These are phyloP conservation scores for Nakazawaea ernobii DNA, from an alignment of 805 yeast species.

Conservation along the genomic window DNA sequence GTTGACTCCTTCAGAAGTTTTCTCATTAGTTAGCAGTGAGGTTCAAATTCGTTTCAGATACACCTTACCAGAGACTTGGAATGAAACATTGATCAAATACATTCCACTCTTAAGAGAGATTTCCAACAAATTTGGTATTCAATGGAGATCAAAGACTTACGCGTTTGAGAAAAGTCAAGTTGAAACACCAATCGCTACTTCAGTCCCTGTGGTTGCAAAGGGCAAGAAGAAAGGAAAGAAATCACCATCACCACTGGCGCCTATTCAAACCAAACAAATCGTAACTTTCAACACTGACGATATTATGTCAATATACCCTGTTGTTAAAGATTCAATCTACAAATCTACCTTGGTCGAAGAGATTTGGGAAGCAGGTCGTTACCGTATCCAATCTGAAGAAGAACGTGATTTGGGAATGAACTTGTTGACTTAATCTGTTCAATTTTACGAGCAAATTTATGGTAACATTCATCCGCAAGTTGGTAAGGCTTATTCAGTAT, in stretches of 20 bases:
- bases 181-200: slow-evolving; percentile 25
- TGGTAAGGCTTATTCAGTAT: slow-evolving; percentile 58
- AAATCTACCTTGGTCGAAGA: slow-evolving; percentile 69
- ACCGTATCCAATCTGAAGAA: slow-evolving; percentile 29
- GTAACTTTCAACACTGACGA: slow-evolving; percentile 56
- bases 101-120: slow-evolving; percentile 57
- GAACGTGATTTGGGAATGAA: slow-evolving; percentile 55
- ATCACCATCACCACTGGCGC: slow-evolving; percentile 10
- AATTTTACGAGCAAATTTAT: slow-evolving; percentile 75
- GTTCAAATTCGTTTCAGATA: slow-evolving; percentile 62
- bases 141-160: slow-evolving; percentile 58
- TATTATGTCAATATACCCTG: slow-evolving; percentile 64
- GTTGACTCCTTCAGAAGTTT: slow-evolving; percentile 41
- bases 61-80: slow-evolving; percentile 46
- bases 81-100: slow-evolving; percentile 25
- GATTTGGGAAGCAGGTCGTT: slow-evolving; percentile 60
- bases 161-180: slow-evolving; percentile 39
- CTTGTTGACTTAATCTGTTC: slow-evolving; percentile 62
- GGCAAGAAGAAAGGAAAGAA: slow-evolving; percentile 26
- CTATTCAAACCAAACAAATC: slow-evolving; percentile 17
- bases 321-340: slow-evolving; percentile 66
- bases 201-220: slow-evolving; percentile 16
- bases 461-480: slow-evolving; percentile 79
- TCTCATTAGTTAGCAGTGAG: slow-evolving; percentile 41
- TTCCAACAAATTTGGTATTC: slow-evolving; percentile 78